Evolutionary conservation across 345 rosid species (phyloP), one percentile per base, ranked within the genome.

Genomic region (Murraya paniculata): DNA sequence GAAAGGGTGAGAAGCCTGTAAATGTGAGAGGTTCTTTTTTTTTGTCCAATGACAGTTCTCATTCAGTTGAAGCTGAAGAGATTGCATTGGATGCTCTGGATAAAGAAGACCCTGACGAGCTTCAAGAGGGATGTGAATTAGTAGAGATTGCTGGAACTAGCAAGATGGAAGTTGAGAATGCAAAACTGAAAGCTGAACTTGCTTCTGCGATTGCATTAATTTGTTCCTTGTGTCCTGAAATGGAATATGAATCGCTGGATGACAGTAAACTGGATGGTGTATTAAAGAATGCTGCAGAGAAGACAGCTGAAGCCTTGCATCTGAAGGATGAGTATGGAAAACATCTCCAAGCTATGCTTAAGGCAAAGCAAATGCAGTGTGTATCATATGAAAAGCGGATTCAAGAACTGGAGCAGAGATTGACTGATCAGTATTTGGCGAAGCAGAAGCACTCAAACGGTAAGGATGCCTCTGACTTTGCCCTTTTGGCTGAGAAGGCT

Each of bases 131-230:
- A 59, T 88, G 85, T 86, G 97, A 94, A 57, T 75, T 91, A 79
- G 77, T 88, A 72, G 98, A 94, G 82, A 90, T 97, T 76, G 95
- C 94, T 75, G 99, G 99, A 77, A 97, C 99, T 45, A 93, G 97
- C 87, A 93, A 87, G 86, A 78, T 89, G 82, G 99, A 97, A 86
- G 99, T 97, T 76, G 98, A 97, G 88, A 97, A 94, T 83, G 97
- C 95, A 81, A 97, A 87, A 84, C 86, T 97, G 79, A 97, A 91
- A 89, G 99, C 99, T 61, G 98, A 97, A 60, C 97, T 94, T 83
- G 99, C 99, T 85, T 91, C 98, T 79, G 93, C 92, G 38, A 88
- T 94, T 78, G 97, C 98, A 60, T 58, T 72, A 27, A 88, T 94
- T 24, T 94, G 99, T 82, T 90, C 91, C 31, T 78, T 91, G 72